Percentiles rank a stretch among this genome's conserved stretches.
These are phyloP conservation scores for Inga oerstediana DNA, from an alignment of 306 rosid genomes.

Conservation along the genomic window DNA sequence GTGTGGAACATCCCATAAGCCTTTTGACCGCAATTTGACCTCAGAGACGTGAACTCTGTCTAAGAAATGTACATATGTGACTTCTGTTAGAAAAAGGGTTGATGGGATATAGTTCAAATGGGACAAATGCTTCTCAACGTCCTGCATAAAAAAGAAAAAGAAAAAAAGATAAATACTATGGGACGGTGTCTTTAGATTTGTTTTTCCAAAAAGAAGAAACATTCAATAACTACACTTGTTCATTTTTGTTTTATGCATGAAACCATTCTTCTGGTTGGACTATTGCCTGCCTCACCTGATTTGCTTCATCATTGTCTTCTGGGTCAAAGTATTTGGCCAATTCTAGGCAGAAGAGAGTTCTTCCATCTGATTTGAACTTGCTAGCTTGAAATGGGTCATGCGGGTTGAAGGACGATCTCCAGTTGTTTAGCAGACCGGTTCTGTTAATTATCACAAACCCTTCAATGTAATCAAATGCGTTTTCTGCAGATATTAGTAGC, in stretches of 20 bases:
- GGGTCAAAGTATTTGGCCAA: constrained; percentile 78
- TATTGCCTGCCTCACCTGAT: constrained; percentile 55
- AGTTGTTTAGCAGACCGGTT: constrained; percentile 85
- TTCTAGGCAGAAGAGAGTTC: constrained; percentile 83
- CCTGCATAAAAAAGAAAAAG: constrained; percentile 50
- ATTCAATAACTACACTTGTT: neutral
- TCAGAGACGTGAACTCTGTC: constrained; percentile 94
- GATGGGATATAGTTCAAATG: constrained; percentile 69
- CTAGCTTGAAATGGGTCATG: constrained; percentile 87
- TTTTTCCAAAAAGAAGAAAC: neutral
- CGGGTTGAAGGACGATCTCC: constrained; percentile 94
- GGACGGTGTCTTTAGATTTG: neutral
- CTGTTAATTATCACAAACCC: constrained; percentile 94
- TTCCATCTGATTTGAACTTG: constrained; percentile 88
- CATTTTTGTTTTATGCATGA: constrained; percentile 4
- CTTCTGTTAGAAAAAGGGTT: constrained; percentile 80
- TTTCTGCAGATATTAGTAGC: constrained; percentile 58
- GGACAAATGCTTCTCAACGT: constrained; percentile 53
- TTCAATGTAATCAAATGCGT: constrained; percentile 79
- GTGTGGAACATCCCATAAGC: constrained; percentile 94
- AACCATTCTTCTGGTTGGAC: constrained; percentile 25
- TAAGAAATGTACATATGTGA: constrained; percentile 73
- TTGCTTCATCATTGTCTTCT: constrained; percentile 39
- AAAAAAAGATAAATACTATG: neutral
- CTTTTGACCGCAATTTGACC: constrained; percentile 84